A percentile compares a stretch with the other conserved stretches of the same genome.
Conservation (phyloP, 148 eudicot species). For the Arbutus unedo region DNA sequence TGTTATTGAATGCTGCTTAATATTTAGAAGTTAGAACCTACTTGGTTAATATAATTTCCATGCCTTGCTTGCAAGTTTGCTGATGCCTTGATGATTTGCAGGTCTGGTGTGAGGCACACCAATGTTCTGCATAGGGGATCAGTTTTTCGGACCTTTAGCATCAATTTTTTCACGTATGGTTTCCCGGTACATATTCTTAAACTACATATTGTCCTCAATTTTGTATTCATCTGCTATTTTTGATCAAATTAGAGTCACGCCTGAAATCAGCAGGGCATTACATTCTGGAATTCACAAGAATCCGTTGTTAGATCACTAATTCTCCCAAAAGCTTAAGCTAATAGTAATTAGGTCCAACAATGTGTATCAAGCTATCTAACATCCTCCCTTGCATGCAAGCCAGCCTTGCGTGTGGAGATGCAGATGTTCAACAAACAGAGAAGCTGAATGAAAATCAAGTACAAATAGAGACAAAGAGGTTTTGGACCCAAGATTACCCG, state of each 20-base stretch:
- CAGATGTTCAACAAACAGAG: neutral
- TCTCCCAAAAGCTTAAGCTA: neutral
- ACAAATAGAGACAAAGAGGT: neutral
- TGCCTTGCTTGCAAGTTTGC: slow-evolving; percentile 9
- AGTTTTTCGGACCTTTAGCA: slow-evolving; percentile 87
- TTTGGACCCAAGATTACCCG: neutral
- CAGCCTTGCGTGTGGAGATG: neutral
- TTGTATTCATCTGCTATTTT: slow-evolving; percentile 13
- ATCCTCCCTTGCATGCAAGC: neutral
- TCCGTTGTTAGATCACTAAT: neutral
- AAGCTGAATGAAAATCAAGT: neutral
- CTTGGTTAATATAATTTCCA: neutral
- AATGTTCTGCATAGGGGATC: slow-evolving; percentile 75
- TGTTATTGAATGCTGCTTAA: neutral
- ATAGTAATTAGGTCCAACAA: neutral
- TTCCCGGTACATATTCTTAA: slow-evolving; percentile 82
- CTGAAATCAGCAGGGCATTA: neutral
- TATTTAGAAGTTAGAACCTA: neutral
- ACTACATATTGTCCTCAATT: slow-evolving; percentile 21
- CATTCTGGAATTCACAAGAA: neutral
- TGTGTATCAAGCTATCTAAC: neutral
- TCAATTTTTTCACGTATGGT: slow-evolving; percentile 99
- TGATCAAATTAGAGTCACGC: slow-evolving; percentile 5
- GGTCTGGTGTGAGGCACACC: slow-evolving; percentile 94
- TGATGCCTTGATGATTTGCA: slow-evolving; percentile 35